Base-by-base conservation (phyloP, 2,329 filamentous ascomycete genomes). In the Paradendryphiella salina region DNA sequence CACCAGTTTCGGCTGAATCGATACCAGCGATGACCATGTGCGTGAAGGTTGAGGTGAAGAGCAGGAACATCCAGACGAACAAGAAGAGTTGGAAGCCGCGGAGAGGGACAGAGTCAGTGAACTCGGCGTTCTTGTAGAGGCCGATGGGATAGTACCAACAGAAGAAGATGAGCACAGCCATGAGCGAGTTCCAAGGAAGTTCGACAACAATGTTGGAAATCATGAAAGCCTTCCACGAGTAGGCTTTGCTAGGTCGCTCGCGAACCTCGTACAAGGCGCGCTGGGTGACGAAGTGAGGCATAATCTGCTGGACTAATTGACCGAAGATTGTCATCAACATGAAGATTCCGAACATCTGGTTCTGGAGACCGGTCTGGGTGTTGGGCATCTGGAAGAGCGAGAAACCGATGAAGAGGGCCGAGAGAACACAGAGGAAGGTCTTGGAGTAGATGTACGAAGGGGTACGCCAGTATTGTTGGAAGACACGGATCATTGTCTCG, bases 391-490 rank as follows among this genome's bases (percentile, higher is more conserved):
- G 80, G 79, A 83, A 89, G 75, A 94, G 91, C 45, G 87, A 86
- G 71, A 92, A 90, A 23, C 89, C 90, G 64, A 94, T 89, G 71
- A 93, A 95, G 10, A 95, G 80, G 3, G 86, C 79, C 13, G 80
- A 80, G 13, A 85, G 73, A 18, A 82, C 75, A 67, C 86, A 90
- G 14, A 95, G 84, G 1, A 80, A 77, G 0, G 80, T 70, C 79
- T 96, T 96, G 64, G 88, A 86, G 77, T 93, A 95, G 72, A 96
- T 92, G 77, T 96, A 96, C 4, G 85, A 82, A 0, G 91, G 91
- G 0, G 86, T 92, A 53, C 91, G 88, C 90, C 91, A 96, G 80
- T 94, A 95, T 72, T 96, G 90, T 68, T 92, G 83, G 78, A 94
- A 94, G 20, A 94, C 87, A 65, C 91, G 89, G 59, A 81, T 71